phyloP scores from a whole-genome alignment of 108 stramenopile genomes.

The Cyclotella sp. region DNA sequence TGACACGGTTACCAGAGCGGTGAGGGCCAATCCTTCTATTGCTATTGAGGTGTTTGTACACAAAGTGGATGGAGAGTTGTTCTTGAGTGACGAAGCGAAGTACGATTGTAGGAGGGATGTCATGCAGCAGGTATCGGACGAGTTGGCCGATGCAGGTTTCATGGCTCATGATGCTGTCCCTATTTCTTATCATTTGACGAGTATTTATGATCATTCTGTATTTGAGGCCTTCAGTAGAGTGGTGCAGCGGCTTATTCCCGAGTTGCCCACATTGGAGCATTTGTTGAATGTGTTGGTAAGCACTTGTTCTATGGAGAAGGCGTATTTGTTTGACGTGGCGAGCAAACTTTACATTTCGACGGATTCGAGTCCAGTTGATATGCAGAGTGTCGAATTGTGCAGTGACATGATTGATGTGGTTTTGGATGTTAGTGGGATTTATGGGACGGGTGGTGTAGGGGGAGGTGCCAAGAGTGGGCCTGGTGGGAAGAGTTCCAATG shows the following conservation, averaged over 20 bases:
- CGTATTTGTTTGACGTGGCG: conserved; percentile 97
- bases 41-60: conserved; percentile 97
- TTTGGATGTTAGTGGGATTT: conserved; percentile 98
- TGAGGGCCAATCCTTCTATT: conserved; percentile 88
- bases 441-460: conserved; percentile 75
- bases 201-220: conserved; percentile 98
- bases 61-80: conserved; percentile 99
- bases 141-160: conserved; percentile 82
- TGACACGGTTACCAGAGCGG: conserved; percentile 86
- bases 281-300: conserved; percentile 93
- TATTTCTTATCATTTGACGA: conserved; percentile 93
- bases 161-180: conserved; percentile 74
- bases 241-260: conserved; percentile 94
- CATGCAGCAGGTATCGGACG: conserved; percentile 87
- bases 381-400: conserved; percentile 96
- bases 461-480: neutral
- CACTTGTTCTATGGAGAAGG: conserved; percentile 98
- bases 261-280: conserved; percentile 92
- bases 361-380: conserved; percentile 97
- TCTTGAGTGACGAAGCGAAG: conserved; percentile 96
- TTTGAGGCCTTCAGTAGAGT: conserved; percentile 95
- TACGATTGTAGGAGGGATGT: conserved; percentile 95
- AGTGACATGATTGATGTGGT: conserved; percentile 99
- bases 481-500: conserved; percentile 3
- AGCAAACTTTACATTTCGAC: conserved; percentile 96